Percentiles rank a stretch among this genome's conserved stretches.
Evolutionary conservation across 2,329 filamentous ascomycete species (phyloP).

Genomic region (Amylocarpus encephaloides): DNA sequence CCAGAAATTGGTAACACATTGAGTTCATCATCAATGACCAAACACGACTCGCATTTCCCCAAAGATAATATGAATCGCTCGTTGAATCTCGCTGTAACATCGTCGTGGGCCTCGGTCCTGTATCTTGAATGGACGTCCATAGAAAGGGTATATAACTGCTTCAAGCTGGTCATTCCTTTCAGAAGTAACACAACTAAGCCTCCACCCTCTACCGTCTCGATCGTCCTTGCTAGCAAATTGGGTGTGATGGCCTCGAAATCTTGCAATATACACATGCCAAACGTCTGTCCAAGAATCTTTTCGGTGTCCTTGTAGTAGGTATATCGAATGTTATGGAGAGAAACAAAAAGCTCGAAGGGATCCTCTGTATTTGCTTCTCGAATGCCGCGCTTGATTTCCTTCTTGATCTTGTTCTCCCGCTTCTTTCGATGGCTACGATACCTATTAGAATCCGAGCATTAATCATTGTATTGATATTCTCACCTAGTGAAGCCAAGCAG

Average conservation of each 20-base stretch:
- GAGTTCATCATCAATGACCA: constrained; percentile 95
- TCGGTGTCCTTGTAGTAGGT: constrained; percentile 99
- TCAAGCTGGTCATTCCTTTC: constrained; percentile 95
- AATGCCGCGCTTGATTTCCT: constrained; percentile 91
- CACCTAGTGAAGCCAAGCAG: constrained; percentile 82
- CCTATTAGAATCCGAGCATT: constrained; percentile 5
- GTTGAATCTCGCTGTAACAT: constrained; percentile 94
- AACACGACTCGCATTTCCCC: constrained; percentile 87
- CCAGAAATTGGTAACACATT: constrained; percentile 97
- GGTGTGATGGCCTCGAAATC: constrained; percentile 97
- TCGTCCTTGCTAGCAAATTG: constrained; percentile 88
- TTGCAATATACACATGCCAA: constrained; percentile 96
- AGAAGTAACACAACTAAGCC: constrained; percentile 83
- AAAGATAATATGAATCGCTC: constrained; percentile 94
- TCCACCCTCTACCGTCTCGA: constrained; percentile 96
- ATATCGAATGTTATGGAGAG: constrained; percentile 94
- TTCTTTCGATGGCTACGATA: constrained; percentile 82
- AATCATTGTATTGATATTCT: constrained; percentile 6
- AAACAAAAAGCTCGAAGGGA: constrained; percentile 95
- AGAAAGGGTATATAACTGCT: constrained; percentile 91
- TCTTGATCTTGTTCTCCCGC: constrained; percentile 96
- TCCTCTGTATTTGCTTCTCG: constrained; percentile 90
- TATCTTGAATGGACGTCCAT: constrained; percentile 99
- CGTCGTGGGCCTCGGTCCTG: constrained; percentile 89
- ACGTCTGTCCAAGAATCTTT: constrained; percentile 96